Conservation (phyloP, 345 rosid species). For the Rhizophora apiculata region DNA sequence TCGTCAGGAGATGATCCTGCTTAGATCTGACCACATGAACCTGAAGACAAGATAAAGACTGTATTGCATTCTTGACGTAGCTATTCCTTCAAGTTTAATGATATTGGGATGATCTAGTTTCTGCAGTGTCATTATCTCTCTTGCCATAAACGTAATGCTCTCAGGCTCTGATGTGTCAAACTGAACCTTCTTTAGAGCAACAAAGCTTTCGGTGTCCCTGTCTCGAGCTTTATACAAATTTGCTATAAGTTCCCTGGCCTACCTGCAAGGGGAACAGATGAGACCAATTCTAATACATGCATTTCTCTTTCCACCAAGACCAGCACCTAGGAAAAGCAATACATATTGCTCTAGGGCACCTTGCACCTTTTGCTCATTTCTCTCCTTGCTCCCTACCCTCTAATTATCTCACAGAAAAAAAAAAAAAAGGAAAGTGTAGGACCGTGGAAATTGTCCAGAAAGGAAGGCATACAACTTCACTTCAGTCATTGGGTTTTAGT, state of each 20-base stretch:
- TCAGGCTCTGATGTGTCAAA: slow-evolving; percentile 81
- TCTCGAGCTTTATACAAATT: slow-evolving; percentile 87
- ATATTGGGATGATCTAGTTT: slow-evolving; percentile 77
- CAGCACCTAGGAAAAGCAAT: too few species aligned
- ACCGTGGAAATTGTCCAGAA: too few species aligned
- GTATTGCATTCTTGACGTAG: slow-evolving; percentile 87
- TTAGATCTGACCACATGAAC: slow-evolving; percentile 65
- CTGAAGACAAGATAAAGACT: slow-evolving; percentile 84
- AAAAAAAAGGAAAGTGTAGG: too few species aligned
- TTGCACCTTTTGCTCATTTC: too few species aligned
- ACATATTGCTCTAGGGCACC: too few species aligned
- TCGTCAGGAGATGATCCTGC: slow-evolving; percentile 59
- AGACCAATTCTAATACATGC: background rate
- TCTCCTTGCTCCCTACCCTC: too few species aligned
- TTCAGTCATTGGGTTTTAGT: too few species aligned
- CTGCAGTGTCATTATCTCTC: slow-evolving; percentile 71
- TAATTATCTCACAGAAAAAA: too few species aligned
- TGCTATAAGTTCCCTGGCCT: slow-evolving; percentile 93
- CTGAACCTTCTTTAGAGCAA: slow-evolving; percentile 84
- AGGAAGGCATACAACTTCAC: too few species aligned
- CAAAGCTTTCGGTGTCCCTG: slow-evolving; percentile 60
- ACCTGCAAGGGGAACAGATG: slow-evolving; percentile 37
- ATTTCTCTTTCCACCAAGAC: too few species aligned
- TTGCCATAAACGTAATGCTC: slow-evolving; percentile 89
- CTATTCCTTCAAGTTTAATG: slow-evolving; percentile 79